These are phyloP conservation scores for Platismatia glauca DNA, from an alignment of 495 filamentous ascomycete species.

Conservation along the genomic window DNA sequence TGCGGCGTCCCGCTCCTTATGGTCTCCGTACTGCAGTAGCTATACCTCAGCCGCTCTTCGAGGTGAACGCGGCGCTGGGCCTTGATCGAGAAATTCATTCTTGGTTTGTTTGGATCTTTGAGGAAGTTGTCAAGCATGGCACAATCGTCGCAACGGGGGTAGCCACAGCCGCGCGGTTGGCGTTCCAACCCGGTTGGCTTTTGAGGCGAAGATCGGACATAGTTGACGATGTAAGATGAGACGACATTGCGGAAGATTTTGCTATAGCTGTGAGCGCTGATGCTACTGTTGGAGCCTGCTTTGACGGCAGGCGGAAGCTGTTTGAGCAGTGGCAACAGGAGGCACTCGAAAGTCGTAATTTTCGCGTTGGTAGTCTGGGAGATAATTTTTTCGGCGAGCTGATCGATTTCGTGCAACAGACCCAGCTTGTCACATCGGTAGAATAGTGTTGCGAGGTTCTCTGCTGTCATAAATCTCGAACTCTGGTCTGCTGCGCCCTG, in stretches of 20 bases:
- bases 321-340: constrained; percentile 2
- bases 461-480: neutral
- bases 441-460: neutral
- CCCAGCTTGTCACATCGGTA: neutral
- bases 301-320: neutral
- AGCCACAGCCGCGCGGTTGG: neutral
- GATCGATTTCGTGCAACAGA: neutral
- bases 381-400: neutral
- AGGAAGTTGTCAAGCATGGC: neutral
- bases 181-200: neutral
- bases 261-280: neutral
- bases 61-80: neutral
- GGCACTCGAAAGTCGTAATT: neutral
- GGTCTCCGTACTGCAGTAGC: neutral
- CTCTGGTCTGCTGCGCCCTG: neutral
- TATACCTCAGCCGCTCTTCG: neutral
- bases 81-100: neutral
- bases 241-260: neutral
- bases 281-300: neutral
- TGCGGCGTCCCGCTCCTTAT: neutral
- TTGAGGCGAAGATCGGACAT: neutral
- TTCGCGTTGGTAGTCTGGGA: neutral
- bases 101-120: neutral
- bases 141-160: neutral
- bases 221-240: neutral